These are phyloP conservation scores for Trametes coccinea DNA, from an alignment of 768 basidiomycete species.

Conservation along the genomic window DNA sequence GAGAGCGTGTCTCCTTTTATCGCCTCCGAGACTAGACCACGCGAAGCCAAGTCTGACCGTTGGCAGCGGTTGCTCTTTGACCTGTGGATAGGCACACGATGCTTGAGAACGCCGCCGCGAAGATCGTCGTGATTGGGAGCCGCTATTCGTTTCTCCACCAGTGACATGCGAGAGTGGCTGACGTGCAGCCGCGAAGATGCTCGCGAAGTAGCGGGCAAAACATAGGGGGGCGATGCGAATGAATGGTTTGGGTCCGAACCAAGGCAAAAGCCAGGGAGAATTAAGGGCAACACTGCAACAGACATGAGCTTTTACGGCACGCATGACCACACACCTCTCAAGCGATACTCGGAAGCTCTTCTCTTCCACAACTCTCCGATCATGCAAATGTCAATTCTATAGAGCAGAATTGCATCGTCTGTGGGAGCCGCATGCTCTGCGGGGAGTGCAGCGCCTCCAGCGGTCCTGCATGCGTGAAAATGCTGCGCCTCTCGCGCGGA, in stretches of 20 bases:
- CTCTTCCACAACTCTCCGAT: neutral
- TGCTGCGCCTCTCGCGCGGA: too few species aligned
- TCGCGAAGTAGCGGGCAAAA: neutral
- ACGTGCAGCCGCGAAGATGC: neutral
- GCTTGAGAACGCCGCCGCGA: constrained; percentile 9
- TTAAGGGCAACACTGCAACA: neutral
- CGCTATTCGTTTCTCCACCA: neutral
- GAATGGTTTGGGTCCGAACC: neutral
- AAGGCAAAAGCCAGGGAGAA: constrained; percentile 2
- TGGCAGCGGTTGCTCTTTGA: neutral
- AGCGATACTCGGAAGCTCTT: neutral
- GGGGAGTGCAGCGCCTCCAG: neutral
- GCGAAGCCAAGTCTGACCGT: neutral
- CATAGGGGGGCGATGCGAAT: neutral
- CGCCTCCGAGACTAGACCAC: neutral
- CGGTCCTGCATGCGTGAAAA: neutral
- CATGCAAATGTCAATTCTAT: neutral
- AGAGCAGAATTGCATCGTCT: neutral
- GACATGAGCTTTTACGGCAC: neutral
- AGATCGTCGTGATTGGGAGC: neutral
- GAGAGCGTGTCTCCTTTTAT: neutral
- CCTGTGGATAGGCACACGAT: neutral
- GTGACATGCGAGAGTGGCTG: neutral
- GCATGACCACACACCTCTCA: neutral
- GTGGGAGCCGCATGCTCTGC: neutral